Conservation (phyloP, 73 alveolate genomes). For the Tetrahymena malaccensis region DNA sequence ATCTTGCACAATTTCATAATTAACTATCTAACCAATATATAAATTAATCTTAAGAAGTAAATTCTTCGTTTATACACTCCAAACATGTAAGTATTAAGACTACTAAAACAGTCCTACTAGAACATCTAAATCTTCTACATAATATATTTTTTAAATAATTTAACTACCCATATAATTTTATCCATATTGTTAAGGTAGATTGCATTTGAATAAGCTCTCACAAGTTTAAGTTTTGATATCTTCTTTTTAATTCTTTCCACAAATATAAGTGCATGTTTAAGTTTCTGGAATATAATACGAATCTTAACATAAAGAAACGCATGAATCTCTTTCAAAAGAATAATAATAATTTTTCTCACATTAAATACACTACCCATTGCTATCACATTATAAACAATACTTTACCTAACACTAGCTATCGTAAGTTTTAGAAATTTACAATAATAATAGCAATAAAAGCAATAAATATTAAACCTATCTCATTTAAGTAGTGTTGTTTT, state of each 20-base stretch:
- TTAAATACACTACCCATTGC: neutral
- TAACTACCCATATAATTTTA: neutral
- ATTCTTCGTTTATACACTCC: neutral
- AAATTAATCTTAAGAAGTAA: neutral
- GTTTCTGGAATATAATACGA: neutral
- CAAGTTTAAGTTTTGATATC: neutral
- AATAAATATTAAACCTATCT: too few relatives aligned
- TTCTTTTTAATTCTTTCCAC: neutral
- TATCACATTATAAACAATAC: neutral
- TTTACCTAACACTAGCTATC: neutral
- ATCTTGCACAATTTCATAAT: neutral
- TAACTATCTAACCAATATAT: neutral
- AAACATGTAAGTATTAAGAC: neutral
- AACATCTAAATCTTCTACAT: neutral
- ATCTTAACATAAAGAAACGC: neutral
- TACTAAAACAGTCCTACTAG: neutral
- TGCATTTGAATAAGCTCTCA: neutral
- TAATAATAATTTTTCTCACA: neutral
- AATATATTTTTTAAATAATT: neutral
- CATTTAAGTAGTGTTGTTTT: neutral
- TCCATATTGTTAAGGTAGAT: neutral
- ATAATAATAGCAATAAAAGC: too few relatives aligned
- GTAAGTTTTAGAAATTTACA: neutral
- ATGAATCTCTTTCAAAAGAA: neutral
- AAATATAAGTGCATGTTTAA: neutral